Percentiles rank a stretch among this genome's conserved stretches.
phyloP scores from a whole-genome alignment of 495 filamentous ascomycete species.

The Sordaria brevicollis region DNA sequence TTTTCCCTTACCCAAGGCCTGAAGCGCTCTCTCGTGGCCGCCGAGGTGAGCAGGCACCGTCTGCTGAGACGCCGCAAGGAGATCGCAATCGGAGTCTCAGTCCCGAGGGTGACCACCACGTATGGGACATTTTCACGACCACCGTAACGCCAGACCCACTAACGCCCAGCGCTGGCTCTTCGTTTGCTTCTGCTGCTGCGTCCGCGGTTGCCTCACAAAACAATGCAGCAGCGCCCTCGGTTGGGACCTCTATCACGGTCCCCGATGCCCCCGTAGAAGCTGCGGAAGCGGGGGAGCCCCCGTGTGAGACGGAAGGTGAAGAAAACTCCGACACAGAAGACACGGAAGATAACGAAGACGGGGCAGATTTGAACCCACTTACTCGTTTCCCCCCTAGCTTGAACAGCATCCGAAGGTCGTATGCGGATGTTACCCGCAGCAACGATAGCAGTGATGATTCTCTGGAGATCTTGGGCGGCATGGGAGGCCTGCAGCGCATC shows the following conservation, averaged over 20 bases:
- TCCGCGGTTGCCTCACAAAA: conserved; percentile 27
- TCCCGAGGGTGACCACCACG: conserved; percentile 55
- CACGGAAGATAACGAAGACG: conserved; percentile 25
- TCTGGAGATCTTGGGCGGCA: conserved; percentile 27
- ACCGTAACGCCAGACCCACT: conserved; percentile 74
- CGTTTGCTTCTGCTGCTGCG: conserved; percentile 60
- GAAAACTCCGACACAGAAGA: conserved; percentile 27
- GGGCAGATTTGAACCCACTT: conserved; percentile 17
- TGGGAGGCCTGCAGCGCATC: conserved; percentile 57
- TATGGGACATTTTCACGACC: conserved; percentile 71
- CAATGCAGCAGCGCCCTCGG: conserved; percentile 19
- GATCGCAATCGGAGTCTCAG: conserved; percentile 75
- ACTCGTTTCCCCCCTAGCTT: conserved; percentile 9
- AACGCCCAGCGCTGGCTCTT: conserved; percentile 68
- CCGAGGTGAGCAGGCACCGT: neutral
- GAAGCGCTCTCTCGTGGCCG: neutral
- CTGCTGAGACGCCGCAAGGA: conserved; percentile 28
- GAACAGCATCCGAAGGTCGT: conserved; percentile 15
- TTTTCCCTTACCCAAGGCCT: neutral
- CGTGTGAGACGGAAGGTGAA: conserved; percentile 28
- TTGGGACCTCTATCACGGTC: conserved; percentile 25
- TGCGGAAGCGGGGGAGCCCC: conserved; percentile 15
- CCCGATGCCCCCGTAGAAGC: conserved; percentile 22
- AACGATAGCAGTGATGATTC: conserved; percentile 19
- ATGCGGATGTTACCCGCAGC: conserved; percentile 23